Evolutionary conservation across 306 rosid species (phyloP).

Genomic region (Psophocarpus tetragonolobus): DNA sequence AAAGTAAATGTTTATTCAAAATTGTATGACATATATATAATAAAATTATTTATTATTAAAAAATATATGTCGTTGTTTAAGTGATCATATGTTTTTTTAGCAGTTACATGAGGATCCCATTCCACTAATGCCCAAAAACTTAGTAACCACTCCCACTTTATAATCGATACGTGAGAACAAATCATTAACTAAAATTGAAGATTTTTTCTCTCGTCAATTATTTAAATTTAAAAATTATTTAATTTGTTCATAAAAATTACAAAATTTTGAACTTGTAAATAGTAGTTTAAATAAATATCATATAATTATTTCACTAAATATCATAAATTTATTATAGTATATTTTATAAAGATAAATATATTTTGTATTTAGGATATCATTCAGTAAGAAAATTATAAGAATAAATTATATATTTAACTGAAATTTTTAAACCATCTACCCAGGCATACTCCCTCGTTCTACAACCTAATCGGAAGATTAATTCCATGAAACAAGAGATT

Average conservation of each 20-base stretch:
- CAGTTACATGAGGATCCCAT: background rate
- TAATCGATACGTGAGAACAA: background rate
- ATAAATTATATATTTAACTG: no score
- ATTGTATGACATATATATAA: background rate
- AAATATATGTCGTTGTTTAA: background rate
- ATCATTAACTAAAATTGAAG: background rate
- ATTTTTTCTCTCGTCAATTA: background rate
- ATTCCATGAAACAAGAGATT: no score
- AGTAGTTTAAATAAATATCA: background rate
- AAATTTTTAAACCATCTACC: no score
- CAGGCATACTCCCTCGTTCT: no score
- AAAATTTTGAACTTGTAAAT: background rate
- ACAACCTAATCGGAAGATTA: no score
- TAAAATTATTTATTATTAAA: background rate
- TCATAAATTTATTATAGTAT: no score
- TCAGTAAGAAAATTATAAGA: no score
- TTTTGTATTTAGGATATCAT: no score
- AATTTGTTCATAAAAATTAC: background rate
- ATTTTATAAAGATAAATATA: no score
- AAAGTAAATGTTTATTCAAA: background rate
- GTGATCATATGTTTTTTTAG: background rate
- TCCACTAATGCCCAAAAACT: background rate
- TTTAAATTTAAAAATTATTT: background rate
- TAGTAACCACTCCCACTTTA: background rate
- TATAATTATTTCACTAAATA: background rate